Percentiles rank a stretch among this genome's conserved stretches.
phyloP scores from a whole-genome alignment of 805 yeast genomes.

The Jamesozyma gamospora region DNA sequence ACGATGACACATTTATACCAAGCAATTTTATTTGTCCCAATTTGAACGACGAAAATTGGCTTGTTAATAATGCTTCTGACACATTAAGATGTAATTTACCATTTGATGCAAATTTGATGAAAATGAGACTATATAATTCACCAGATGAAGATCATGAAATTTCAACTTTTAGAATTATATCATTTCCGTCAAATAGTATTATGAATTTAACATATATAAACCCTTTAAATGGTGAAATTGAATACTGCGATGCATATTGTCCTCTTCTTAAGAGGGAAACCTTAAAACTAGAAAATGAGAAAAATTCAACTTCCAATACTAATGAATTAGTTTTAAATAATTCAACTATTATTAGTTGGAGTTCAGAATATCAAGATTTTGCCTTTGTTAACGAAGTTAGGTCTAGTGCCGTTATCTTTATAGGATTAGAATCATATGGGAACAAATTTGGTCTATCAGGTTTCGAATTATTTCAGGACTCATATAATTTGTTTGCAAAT shows the following conservation, averaged over 20 bases:
- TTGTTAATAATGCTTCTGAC: conserved; percentile 41
- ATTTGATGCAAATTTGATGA: conserved; percentile 50
- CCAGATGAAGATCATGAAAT: conserved; percentile 35
- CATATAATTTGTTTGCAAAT: conserved; percentile 59
- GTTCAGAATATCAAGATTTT: conserved; percentile 62
- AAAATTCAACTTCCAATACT: conserved; percentile 17
- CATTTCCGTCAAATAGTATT: conserved; percentile 75
- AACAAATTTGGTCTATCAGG: conserved; percentile 59
- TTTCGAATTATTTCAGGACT: conserved; percentile 52
- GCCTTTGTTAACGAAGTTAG: conserved; percentile 61
- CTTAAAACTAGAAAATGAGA: conserved; percentile 25
- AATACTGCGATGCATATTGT: conserved; percentile 81
- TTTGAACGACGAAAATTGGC: conserved; percentile 40
- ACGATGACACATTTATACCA: conserved; percentile 29
- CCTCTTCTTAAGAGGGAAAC: conserved; percentile 45
- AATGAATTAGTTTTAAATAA: conserved; percentile 25
- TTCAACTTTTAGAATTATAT: conserved; percentile 57
- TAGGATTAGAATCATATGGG: conserved; percentile 63
- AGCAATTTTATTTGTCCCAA: conserved; percentile 49
- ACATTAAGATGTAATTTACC: conserved; percentile 58
- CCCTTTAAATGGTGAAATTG: conserved; percentile 48
- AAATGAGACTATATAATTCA: conserved; percentile 63
- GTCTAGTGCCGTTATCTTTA: conserved; percentile 51
- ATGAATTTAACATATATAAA: conserved; percentile 86
- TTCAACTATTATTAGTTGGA: conserved; percentile 30